phyloP scores from a whole-genome alignment of 1,139 yeast genomes.

The Kodamaea fungicola region DNA sequence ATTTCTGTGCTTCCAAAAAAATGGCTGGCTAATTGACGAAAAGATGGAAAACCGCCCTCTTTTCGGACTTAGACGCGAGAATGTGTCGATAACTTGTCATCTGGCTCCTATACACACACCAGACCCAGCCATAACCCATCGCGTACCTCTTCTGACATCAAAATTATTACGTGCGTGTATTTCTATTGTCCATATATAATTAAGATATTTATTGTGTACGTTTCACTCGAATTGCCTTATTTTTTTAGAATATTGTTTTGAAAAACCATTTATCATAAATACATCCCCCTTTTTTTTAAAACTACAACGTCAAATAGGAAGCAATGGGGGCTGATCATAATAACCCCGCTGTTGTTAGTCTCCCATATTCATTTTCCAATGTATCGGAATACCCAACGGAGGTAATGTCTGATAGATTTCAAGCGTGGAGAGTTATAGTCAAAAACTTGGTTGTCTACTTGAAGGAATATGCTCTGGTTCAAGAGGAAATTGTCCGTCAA shows the following conservation, averaged over 20 bases:
- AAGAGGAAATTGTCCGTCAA: constrained; percentile 83
- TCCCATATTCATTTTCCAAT: constrained; percentile 33
- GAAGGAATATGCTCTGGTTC: constrained; percentile 76
- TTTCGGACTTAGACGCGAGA: neutral
- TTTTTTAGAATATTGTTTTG: no score
- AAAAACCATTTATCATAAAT: no score
- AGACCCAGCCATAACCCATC: no score
- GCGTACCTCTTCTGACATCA: no score
- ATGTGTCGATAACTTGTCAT: no score
- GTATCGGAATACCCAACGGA: constrained; percentile 68
- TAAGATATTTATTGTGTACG: no score
- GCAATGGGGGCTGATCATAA: constrained; percentile 18
- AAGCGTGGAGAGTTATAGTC: constrained; percentile 81
- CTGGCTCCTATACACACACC: no score
- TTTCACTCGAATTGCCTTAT: no score
- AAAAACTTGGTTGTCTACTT: constrained; percentile 72
- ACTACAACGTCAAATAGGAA: neutral
- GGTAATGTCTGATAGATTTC: constrained; percentile 74
- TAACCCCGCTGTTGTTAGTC: constrained; percentile 37
- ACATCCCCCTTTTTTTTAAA: neutral
- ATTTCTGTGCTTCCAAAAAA: neutral
- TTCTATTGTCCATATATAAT: no score
- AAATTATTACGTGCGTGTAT: no score
- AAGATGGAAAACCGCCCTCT: neutral
- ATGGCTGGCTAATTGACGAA: neutral